Base-by-base conservation (phyloP, 2,329 filamentous ascomycete genomes). In the Aspergillus sergii region DNA sequence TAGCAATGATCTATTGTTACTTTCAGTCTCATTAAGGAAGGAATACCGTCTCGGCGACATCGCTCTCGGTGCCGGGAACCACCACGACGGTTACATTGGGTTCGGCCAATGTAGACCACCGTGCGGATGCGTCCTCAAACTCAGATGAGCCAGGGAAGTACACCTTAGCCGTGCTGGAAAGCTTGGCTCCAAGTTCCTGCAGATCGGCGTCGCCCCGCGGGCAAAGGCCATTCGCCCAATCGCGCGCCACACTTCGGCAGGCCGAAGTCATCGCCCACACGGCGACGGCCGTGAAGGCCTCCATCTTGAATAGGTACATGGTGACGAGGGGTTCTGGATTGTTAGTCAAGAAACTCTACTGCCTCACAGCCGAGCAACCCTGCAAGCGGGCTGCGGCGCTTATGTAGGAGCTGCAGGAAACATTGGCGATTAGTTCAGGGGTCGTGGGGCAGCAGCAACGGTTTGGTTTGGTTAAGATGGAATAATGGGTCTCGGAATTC, bases 11-110 rank as follows among this genome's bases (percentile, higher is more conserved):
- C 16, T 9, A 41, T 41, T 3, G 7, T 21, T 26, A 6, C 19
- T 8, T 2, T 10, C n/a, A 3, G 19, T 4, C 6, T 39, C 32
- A 16, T 3, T 4, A 50, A 14, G 45, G 10, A 54, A 23, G 10
- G 53, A 28, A 21, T 72, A 85, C 84, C 4, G 78, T 84, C 65
- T 81, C 75, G 0, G 75, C 78, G 26, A 86, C 83, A 63, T 86
- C 84, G 7, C 80, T 68, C 66, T 84, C 83, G 0, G 76, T 81
- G 2, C 75, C 77, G 2, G 83, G 81, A 16, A 83, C 77, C 0
- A 86, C 80, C 2, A 84, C 81, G 2, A 84, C 68, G 54, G 79
- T 82, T 12, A 82, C 74, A 1, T 67, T 76, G 3, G 84, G 84
- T 0, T 74, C 69, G 11, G 78, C 73, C 26, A 83, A 66, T 16